Evolutionary conservation across 2,329 filamentous ascomycete species (phyloP).

Genomic region (Ophiosphaerella herpotricha): DNA sequence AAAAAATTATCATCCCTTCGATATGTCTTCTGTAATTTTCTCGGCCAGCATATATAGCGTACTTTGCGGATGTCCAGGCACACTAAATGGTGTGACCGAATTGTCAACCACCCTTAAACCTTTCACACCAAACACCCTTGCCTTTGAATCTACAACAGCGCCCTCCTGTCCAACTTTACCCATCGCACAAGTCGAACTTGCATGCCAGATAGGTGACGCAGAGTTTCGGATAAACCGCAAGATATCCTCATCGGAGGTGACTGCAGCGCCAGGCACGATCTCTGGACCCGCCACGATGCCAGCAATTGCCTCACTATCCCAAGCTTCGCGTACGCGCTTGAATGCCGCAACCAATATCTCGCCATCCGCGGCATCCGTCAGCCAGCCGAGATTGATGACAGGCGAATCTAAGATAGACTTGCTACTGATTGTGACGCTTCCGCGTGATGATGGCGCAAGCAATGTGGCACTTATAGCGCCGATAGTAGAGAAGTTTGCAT

Average conservation of each 20-base stretch:
- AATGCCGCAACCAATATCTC: conserved; percentile 38
- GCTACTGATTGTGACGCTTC: conserved; percentile 39
- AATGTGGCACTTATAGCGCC: neutral
- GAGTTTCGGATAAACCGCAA: conserved; percentile 17
- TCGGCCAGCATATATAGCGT: conserved; percentile 36
- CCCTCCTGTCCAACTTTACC: conserved; percentile 27
- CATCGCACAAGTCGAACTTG: conserved; percentile 23
- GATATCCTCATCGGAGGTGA: conserved; percentile 35
- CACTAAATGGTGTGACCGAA: conserved; percentile 35
- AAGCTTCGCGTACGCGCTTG: conserved; percentile 30
- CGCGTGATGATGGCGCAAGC: conserved; percentile 24
- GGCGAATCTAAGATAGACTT: conserved; percentile 34
- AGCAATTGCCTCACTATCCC: conserved; percentile 8
- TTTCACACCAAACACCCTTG: conserved; percentile 38
- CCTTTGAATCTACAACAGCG: conserved; percentile 44
- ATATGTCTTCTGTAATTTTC: conserved; percentile 29
- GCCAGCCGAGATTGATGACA: conserved; percentile 43
- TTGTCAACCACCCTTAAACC: conserved; percentile 41
- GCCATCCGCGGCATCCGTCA: conserved; percentile 37
- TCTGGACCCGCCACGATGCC: conserved; percentile 26
- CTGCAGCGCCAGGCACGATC: conserved; percentile 26
- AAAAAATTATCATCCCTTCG: no score
- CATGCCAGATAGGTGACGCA: conserved; percentile 28
- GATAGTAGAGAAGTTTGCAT: neutral
- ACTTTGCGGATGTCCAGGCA: conserved; percentile 41